Evolutionary conservation across 331 rosid species (phyloP).

Genomic region (Acacia pycnantha): DNA sequence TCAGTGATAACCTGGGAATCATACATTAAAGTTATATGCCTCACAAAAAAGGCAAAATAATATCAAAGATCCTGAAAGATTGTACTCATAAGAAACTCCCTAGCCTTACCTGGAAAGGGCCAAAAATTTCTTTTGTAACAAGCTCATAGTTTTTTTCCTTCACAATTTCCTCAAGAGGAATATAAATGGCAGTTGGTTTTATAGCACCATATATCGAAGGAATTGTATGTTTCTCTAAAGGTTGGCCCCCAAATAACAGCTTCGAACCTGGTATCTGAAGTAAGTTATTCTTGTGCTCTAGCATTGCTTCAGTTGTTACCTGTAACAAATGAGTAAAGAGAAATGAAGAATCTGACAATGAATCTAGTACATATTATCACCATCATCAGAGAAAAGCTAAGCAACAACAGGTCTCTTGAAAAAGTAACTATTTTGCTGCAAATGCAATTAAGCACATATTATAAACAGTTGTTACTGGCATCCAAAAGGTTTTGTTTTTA

Average conservation of each 20-base stretch:
- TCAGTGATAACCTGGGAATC: constrained; percentile 67
- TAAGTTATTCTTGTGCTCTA: constrained; percentile 70
- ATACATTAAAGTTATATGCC: background rate
- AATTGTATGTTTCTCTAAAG: constrained; percentile 73
- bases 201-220: constrained; percentile 82
- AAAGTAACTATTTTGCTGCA: background rate
- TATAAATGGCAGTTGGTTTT: constrained; percentile 80
- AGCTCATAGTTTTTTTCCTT: constrained; percentile 71
- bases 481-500: background rate
- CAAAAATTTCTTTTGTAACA: constrained; percentile 84
- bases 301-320: constrained; percentile 72
- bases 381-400: background rate
- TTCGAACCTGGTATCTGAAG: constrained; percentile 83
- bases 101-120: constrained; percentile 84
- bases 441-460: background rate
- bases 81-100: background rate
- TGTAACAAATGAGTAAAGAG: constrained; percentile 37
- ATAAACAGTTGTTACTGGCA: background rate
- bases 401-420: background rate
- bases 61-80: background rate
- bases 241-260: constrained; percentile 83
- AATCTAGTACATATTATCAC: background rate
- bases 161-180: constrained; percentile 84
- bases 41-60: background rate
- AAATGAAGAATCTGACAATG: constrained; percentile 20